Percentiles rank a stretch among this genome's conserved stretches.
phyloP scores from a whole-genome alignment of 164 flowering plant genomes.

The Aristolochia contorta region DNA sequence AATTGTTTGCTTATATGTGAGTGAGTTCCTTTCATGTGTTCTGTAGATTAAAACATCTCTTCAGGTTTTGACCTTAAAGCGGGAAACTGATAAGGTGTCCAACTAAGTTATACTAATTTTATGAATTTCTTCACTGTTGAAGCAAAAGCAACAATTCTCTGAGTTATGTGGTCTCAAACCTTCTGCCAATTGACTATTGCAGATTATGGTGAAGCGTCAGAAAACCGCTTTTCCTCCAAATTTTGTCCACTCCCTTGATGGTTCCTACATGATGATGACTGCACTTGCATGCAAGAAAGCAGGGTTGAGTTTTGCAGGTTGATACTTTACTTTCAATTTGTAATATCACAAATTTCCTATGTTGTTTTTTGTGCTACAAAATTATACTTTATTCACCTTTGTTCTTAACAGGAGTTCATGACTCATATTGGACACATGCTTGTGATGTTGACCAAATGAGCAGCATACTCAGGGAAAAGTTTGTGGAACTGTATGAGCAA shows the following conservation, averaged over 20 bases:
- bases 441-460: conserved; percentile 92
- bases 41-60: conserved; percentile 84
- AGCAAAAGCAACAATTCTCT: not conserved
- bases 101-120: not conserved
- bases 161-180: not conserved
- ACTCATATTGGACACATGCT: conserved; percentile 99
- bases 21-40: conserved; percentile 4
- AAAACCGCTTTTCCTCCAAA: conserved; percentile 95
- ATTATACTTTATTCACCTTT: not conserved
- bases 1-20: not conserved
- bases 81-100: conserved; percentile 74
- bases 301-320: conserved; percentile 95
- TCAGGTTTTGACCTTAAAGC: conserved; percentile 57
- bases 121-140: not conserved
- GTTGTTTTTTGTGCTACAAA: not conserved
- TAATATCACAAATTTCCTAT: not conserved
- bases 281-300: conserved; percentile 89
- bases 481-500: conserved; percentile 80
- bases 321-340: not conserved
- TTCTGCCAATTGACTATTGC: conserved; percentile 2
- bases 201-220: conserved; percentile 88
- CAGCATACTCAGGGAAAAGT: conserved; percentile 76
- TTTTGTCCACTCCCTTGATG: conserved; percentile 97
- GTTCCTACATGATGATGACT: conserved; percentile 99
- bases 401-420: conserved; percentile 78